Evolutionary conservation across 2,329 filamentous ascomycete genomes (phyloP), one percentile per base, ranked within the genome.

Genomic region (Tolypocladium sp.): DNA sequence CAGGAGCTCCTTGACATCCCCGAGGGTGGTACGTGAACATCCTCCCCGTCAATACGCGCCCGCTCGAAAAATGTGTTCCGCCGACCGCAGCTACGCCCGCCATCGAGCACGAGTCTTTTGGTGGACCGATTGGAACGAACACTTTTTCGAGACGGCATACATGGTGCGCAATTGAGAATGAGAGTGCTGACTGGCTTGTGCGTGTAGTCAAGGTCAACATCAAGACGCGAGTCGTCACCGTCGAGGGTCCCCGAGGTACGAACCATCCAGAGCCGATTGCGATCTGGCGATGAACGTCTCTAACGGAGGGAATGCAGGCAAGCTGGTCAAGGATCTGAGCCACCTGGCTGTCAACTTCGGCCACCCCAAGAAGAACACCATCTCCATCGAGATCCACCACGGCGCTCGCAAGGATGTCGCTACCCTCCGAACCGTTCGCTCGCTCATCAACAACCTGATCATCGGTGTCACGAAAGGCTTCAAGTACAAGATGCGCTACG

Each of bases 401-500:
- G 94, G 94, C 77, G 85, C 85, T 76, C 91, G 94, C 82, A 99
- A 99, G 89, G 93, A 91, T 78, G 90, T 99, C 76, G 94, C 94
- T 75, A 91, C 93, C 70, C 92, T 99, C 80, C 92, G 94, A 74
- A 99, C 94, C 74, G 94, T 99, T 82, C 91, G 92, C 76, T 93
- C 93, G 68, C 80, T 97, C 81, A 96, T 99, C 86, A 91, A 95
- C 87, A 99, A 99, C 89, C 79, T 99, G 82, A 90, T 99, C 80
- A 88, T 92, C 73, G 94, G 94, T 79, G 94, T 99, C 69, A 99
- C 94, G 78, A 96, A 93, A 85, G 94, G 94, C 71, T 99, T 89
- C 91, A 95, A 95, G 85, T 99, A 99, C 90, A 99, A 99, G 91
- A 97, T 99, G 93, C 91, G 95, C 75, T 99, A 99, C 84, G 94